A percentile compares a stretch with the other conserved stretches of the same genome.
Conservation (phyloP, 202 grass and related monocot genomes). For the Carex sylvatica region DNA sequence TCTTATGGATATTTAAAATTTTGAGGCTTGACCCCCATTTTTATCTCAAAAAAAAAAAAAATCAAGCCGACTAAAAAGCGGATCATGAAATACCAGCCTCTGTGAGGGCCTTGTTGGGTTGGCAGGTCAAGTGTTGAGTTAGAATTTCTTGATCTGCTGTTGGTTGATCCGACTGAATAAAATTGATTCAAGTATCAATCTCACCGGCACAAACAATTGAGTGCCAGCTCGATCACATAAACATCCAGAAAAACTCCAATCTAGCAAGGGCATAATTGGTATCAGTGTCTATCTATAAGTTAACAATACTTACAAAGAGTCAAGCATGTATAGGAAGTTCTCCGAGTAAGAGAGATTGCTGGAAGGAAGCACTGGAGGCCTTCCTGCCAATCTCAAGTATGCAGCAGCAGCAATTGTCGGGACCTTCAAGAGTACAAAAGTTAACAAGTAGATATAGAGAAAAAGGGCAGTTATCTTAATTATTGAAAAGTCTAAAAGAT, state of each 20-base stretch:
- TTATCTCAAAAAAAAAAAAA: too few species aligned
- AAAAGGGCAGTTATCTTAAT: neutral
- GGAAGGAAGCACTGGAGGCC: slow-evolving; percentile 72
- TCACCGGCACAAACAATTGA: neutral
- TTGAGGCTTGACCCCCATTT: too few species aligned
- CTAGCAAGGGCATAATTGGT: neutral
- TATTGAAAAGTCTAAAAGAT: slow-evolving; percentile 23
- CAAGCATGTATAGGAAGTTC: slow-evolving; percentile 93
- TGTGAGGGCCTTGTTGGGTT: neutral
- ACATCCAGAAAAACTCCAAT: neutral
- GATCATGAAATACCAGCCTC: neutral
- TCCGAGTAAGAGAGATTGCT: slow-evolving; percentile 88
- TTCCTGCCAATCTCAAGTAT: slow-evolving; percentile 85
- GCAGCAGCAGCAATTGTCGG: slow-evolving; percentile 89
- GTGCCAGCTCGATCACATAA: neutral
- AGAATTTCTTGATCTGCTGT: neutral
- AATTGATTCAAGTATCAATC: neutral
- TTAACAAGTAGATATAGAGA: slow-evolving; percentile 18
- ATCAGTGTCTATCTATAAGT: neutral
- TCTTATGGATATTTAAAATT: too few species aligned
- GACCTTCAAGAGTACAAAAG: slow-evolving; percentile 30
- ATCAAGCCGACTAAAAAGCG: neutral
- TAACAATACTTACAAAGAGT: slow-evolving; percentile 68
- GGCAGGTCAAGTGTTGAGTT: neutral
- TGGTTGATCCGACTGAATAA: neutral